A percentile compares a stretch with the other conserved stretches of the same genome.
Evolutionary conservation across 1,284 basidiomycete genomes (phyloP).

Genomic region (Ganoderma multipileum): DNA sequence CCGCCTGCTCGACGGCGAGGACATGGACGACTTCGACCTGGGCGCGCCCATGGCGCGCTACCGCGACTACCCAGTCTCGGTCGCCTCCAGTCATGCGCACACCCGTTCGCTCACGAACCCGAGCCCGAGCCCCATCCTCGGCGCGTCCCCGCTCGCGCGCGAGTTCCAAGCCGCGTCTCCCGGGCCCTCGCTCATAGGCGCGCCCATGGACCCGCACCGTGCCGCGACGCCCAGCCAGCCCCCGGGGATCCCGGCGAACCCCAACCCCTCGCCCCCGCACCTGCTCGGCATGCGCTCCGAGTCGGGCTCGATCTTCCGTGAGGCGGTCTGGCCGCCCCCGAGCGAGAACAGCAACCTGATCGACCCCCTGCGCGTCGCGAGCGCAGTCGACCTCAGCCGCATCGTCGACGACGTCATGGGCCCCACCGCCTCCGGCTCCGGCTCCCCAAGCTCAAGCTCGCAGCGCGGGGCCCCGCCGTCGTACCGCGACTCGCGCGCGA

Average conservation of each 20-base stretch:
- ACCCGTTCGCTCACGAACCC: constrained; percentile 13
- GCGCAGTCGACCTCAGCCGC: constrained; percentile 45
- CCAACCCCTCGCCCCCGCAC: constrained; percentile 37
- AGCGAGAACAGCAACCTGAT: constrained; percentile 46
- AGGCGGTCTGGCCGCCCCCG: constrained; percentile 58
- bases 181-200: constrained; percentile 16
- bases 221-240: constrained; percentile 15
- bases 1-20: constrained; percentile 53
- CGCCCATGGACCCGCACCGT: constrained; percentile 30
- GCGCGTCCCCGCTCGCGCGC: constrained; percentile 22
- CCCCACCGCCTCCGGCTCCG: constrained; percentile 29
- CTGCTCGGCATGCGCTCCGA: constrained; percentile 51
- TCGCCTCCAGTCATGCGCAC: constrained; percentile 23
- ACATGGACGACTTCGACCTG: constrained; percentile 49
- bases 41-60: constrained; percentile 37
- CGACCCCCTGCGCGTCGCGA: constrained; percentile 49
- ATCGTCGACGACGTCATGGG: constrained; percentile 66
- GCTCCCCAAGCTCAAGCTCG: no score
- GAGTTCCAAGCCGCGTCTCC: constrained; percentile 19
- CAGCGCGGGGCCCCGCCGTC: constrained; percentile 5
- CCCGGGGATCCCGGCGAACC: constrained; percentile 14
- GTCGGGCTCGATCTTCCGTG: constrained; percentile 57
- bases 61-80: constrained; percentile 41
- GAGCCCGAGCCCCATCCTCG: constrained; percentile 6
- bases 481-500: constrained; percentile 15